Evolutionary conservation across 257 asterid species (phyloP), one percentile per base, ranked within the genome.

Genomic region (Petunia axillaris): DNA sequence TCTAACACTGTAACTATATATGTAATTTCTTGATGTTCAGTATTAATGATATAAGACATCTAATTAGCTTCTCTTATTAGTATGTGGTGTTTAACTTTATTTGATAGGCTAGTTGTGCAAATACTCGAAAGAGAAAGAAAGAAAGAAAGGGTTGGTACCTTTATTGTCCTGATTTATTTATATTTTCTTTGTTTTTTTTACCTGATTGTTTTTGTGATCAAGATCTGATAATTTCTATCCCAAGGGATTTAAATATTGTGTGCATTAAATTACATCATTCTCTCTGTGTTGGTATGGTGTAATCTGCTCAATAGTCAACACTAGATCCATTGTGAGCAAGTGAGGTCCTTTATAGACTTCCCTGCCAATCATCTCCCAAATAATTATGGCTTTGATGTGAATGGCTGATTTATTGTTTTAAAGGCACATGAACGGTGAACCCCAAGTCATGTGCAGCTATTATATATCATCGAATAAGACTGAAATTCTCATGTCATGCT

Each of bases 401-500:
- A 37, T 8, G 8, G 16, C 43, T 37, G 58, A 46, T 70, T 46
- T 70, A 40, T 70, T 52, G 76, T 5, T 46, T 67, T n/a, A 15
- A 25, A 41, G 75, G 75, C 75, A 67, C 75, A 68, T 44, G 14
- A 25, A 25, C 25, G 25, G 25, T 25, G 25, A 66, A 66, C 37
- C 74, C 37, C 13, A 3, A 6, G 53, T 40, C 52, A 40, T 5
- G 13, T 43, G 76, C 77, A 71, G 53, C 59, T 71, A 35, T 11
- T 9, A 48, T 71, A 71, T 71, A 15, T 71, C 44, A 9, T 10
- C 48, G 77, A 48, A 71, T 71, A 35, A 71, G 35, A 48, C 48
- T 71, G 25, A 48, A 73, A 50, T 73, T 73, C 62, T 35, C 62
- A 50, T 73, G 10, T 73, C 77, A 50, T 73, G 62, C 25, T 50